Base-by-base conservation (phyloP, 1,284 basidiomycete species). In the Coriolopsis trogii region DNA sequence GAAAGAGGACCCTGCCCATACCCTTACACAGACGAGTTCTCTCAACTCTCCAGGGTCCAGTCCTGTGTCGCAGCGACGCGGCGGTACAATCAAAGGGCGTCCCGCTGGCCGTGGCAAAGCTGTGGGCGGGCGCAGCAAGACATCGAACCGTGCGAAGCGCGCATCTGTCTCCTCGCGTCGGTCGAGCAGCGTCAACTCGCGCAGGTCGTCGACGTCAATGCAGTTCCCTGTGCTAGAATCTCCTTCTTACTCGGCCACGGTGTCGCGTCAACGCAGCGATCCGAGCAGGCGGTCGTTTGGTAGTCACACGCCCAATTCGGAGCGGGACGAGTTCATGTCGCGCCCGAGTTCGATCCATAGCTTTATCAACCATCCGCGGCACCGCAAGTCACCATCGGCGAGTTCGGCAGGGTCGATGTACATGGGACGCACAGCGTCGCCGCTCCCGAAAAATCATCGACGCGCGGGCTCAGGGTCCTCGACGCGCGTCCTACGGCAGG, bases 171-270 rank as follows among this genome's bases (percentile, higher is more conserved):
- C 88, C 0, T 91, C 89, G 31, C 78, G 85, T 41, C 80, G 89
- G 25, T 91, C 89, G 8, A 91, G 89, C 63, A 91, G 89, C 60
- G 87, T 90, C 55, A 91, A 91, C 62, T 92, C 89, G 9, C 75
- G 84, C 34, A 75, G 89, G 38, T 90, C 87, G 0, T 90, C 87
- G 9, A 77, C 80, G 12, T 89, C 86, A 10, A 76, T 78, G 50
- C 85, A 87, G 51, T 73, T 84, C 63, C 67, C 81, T 1, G 59
- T 79, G 7, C 66, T 86, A 38, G 86, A 87, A 46, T 83, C 82
- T 6, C 79, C 82, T 3, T 68, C 67, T 26, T 67, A 70, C 37
- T 62, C 60, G 2, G 59, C 65, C 3, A 50, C 64, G 16, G 67
- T 72, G 41, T 67, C 70, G 10, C 67, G 73, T n/a, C 71, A 73